Evolutionary conservation across 2,329 filamentous ascomycete species (phyloP), one percentile per base, ranked within the genome.

Genomic region (Scortechinia acanthostroma): DNA sequence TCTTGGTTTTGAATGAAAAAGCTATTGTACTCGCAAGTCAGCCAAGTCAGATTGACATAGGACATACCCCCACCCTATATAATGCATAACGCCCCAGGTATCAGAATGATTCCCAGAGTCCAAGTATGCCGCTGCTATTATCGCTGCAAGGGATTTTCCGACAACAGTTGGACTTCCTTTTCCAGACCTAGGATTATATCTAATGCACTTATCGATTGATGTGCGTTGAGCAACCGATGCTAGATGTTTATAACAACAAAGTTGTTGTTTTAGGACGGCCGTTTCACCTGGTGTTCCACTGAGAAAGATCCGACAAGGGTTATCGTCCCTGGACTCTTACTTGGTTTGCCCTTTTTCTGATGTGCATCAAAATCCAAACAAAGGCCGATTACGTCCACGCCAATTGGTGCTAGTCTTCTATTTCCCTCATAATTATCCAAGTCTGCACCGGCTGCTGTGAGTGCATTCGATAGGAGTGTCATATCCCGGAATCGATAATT

Each of bases 101-200:
- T 10, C n/a, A n/a, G 10, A 10, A n/a, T n/a, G 25, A 30, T n/a
- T 30, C n/a, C 25, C 25, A 30, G 10, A 10, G 25, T 30, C 25
- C 25, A 30, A 30, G n/a, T 30, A 30, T 30, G n/a, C n/a, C n/a
- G 25, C 25, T n/a, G 25, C 25, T 30, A 30, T 30, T 30, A 30
- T 30, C n/a, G 25, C 25, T 10, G n/a, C 25, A 30, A 30, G 10
- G n/a, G 25, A 10, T 30, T 30, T 30, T n/a, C 25, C 25, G n/a
- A 30, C n/a, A 10, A 30, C 25, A 30, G 10, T 30, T 30, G 25
- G 25, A 10, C n/a, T 10, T n/a, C n/a, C 10, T 30, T 10, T n/a
- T 10, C 25, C 25, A 30, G 25, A n/a, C 25, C 25, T 10, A 10
- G 25, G 10, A 30, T 30, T 30, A n/a, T 30, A 30, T 30, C 25